A percentile compares a stretch with the other conserved stretches of the same genome.
Conservation (phyloP, 495 filamentous ascomycete species). For the Ascodesmis nigricans region DNA sequence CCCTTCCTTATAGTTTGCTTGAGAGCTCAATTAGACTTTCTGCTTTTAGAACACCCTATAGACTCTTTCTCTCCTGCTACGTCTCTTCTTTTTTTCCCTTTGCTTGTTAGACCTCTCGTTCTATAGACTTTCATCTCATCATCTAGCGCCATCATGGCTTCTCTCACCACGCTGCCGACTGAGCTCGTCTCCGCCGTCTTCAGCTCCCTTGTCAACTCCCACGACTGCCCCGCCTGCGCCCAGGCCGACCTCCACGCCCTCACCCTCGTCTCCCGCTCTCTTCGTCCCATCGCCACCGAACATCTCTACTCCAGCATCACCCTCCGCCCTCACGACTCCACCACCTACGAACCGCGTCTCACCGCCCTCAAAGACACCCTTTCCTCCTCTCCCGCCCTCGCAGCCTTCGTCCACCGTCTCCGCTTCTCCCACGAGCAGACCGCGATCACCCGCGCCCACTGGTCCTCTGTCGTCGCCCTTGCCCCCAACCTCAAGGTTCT, state of each 20-base stretch:
- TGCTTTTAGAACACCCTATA: too few relatives aligned
- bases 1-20: too few relatives aligned
- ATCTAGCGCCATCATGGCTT: too few relatives aligned
- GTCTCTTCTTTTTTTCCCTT: too few relatives aligned
- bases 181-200: slow-evolving; percentile 2
- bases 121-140: too few relatives aligned
- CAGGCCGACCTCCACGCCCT: slow-evolving; percentile 2
- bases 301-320: slow-evolving; percentile 2
- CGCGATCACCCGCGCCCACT: background rate
- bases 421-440: background rate
- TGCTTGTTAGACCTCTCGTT: too few relatives aligned
- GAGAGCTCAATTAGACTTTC: too few relatives aligned
- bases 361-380: background rate
- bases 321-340: background rate
- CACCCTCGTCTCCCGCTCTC: background rate
- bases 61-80: too few relatives aligned
- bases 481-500: slow-evolving; percentile 1
- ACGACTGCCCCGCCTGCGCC: slow-evolving; percentile 3
- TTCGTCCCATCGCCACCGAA: slow-evolving; percentile 1
- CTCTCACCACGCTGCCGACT: background rate
- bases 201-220: background rate
- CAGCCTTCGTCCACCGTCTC: background rate
- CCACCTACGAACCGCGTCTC: background rate
- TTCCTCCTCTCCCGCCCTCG: background rate
- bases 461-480: background rate